These are phyloP conservation scores for Tylopilus orsonianus DNA, from an alignment of 1,284 basidiomycete species.

Conservation along the genomic window DNA sequence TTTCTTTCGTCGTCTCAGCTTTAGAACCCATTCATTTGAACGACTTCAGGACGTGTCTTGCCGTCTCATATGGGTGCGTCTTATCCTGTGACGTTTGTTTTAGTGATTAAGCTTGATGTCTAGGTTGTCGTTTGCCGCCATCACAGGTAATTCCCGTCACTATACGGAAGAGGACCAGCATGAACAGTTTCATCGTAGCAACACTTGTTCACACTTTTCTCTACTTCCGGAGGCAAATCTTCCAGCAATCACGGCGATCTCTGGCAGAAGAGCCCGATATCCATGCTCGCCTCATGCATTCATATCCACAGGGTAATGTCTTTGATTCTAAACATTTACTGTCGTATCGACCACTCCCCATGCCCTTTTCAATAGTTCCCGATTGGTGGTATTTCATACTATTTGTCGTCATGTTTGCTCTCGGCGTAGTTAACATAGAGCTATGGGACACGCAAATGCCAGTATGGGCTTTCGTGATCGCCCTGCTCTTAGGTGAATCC, in stretches of 20 bases:
- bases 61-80: slow-evolving; percentile 46
- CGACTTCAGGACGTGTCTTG: slow-evolving; percentile 45
- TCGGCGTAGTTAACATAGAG: slow-evolving; percentile 58
- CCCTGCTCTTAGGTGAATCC: slow-evolving; percentile 38
- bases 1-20: background rate
- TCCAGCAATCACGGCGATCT: slow-evolving; percentile 50
- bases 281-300: slow-evolving; percentile 72
- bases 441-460: slow-evolving; percentile 59
- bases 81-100: background rate
- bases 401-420: slow-evolving; percentile 45
- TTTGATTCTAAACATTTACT: slow-evolving; percentile 28
- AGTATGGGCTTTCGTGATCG: slow-evolving; percentile 51
- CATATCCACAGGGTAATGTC: slow-evolving; percentile 68
- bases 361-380: slow-evolving; percentile 19
- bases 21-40: background rate
- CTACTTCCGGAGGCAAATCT: slow-evolving; percentile 69
- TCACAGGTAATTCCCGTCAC: slow-evolving; percentile 40
- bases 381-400: slow-evolving; percentile 36
- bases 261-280: slow-evolving; percentile 70
- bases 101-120: background rate
- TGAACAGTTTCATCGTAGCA: slow-evolving; percentile 28
- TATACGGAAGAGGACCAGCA: background rate
- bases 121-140: slow-evolving; percentile 57
- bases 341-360: slow-evolving; percentile 27
- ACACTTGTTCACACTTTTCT: slow-evolving; percentile 68